Base-by-base conservation (phyloP, 129 eudicot genomes). In the Deinandra increscens region DNA sequence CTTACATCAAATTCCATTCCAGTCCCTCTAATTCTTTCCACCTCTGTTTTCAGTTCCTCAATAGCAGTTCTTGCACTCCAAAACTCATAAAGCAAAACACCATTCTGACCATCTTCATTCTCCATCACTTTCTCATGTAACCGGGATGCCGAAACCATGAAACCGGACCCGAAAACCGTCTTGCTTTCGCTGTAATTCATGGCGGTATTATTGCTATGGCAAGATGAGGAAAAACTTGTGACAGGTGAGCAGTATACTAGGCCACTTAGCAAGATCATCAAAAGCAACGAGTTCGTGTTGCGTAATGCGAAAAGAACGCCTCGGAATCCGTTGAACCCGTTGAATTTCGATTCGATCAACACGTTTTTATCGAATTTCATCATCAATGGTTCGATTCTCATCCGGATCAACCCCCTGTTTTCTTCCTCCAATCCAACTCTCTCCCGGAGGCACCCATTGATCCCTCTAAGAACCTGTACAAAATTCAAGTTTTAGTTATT, bases 341-440 rank as follows among this genome's bases (percentile, higher is more conserved):
- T 84, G 26, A 84, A 82, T 56, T 84, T 84, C 12, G 88, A 84
- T 74, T 80, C 88, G 72, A 69, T 74, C 37, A 80, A 65, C 12
- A 84, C 85, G 70, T 65, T 80, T 17, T 60, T 75, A 55, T 84
- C 85, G 65, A 84, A 77, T 29, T 80, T 69, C 12, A 84, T 69
- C 69, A 80, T 77, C 42, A 84, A 55, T 17, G 88, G 88, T 38
- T 84, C 83, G 4, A 84, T 84, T 76, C 88, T 59, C 7, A 71
- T 73, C 26, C 83, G 68, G 76, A 84, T 84, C 46, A 84, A 65
- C 50, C 82, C 82, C 62, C 88, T 73, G 77, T 84, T 80, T 64
- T 84, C 88, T 65, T 80, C 88, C 66, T 81, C 88, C 50, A 84
- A 66, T 66, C 88, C 88, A 11, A 84, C 85, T 64, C 88, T 70